Evolutionary conservation across 1,139 yeast genomes (phyloP), one percentile per base, ranked within the genome.

Genomic region (Hyphopichia buzzinii): DNA sequence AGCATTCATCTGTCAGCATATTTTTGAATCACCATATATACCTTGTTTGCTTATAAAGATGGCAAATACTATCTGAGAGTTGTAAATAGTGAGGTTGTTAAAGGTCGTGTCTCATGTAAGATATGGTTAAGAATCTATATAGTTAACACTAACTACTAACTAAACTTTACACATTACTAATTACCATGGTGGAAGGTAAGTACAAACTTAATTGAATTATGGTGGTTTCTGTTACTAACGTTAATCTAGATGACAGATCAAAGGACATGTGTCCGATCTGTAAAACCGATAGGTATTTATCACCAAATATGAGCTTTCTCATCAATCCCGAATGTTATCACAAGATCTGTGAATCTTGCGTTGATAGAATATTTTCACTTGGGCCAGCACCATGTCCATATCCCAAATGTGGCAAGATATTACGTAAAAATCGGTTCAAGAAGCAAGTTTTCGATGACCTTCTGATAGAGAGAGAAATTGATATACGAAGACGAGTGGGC

Each of bases 361-460:
- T 89, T 31, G 97, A 90, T 59, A 73, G 97, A 48, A 88, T 92
- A 38, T 92, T 88, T 58, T 81, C 96, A 10, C 64, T 86, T 34
- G 99, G 99, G 4, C 98, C 98, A 0, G 94, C 97, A 0, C 94
- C 92, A 17, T 92, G 98, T 59, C 98, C 98, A 1, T 90, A 89
- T 57, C 88, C 92, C 5, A 82, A 84, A 35, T 92, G 99, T 66
- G 90, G 85, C 36, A 87, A 84, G 67, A 87, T 84, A 10, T 65
- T 92, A 43, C 70, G 98, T 47, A 86, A 86, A 70, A 88, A 88
- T 64, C 81, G 81, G 62, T 92, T 92, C 67, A 92, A 92, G 62
- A 78, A 87, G 31, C 98, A 92, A 62, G 75, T 88, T 4, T 92
- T 92, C 57, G 97, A 90, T 48, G 97, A 92, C 59, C 77, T 92